Evolutionary conservation across 2,329 filamentous ascomycete species (phyloP).

Genomic region (Simplicillium sp.): DNA sequence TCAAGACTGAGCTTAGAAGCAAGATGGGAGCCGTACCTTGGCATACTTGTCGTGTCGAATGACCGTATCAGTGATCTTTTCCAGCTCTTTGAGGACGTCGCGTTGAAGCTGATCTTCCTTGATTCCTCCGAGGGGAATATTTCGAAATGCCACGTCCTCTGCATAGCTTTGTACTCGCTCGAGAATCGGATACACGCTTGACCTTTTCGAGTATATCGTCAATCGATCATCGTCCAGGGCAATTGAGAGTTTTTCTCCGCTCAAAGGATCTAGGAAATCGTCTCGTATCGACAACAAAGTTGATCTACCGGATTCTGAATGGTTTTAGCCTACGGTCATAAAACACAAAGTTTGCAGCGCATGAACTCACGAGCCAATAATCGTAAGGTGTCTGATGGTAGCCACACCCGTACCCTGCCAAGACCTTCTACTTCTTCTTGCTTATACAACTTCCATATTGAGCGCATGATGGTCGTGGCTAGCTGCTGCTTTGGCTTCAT

Average conservation of each 20-base stretch:
- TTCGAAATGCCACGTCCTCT: conserved; percentile 14
- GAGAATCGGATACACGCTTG: conserved; percentile 20
- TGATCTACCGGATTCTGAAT: too few species aligned
- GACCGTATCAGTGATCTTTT: conserved; percentile 21
- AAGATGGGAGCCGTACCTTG: conserved; percentile 11
- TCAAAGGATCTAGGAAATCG: conserved; percentile 16
- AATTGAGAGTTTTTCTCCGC: conserved; percentile 19
- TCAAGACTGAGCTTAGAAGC: background rate
- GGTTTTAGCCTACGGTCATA: too few species aligned
- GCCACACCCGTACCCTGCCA: conserved; percentile 28
- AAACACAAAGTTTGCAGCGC: too few species aligned
- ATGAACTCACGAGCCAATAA: conserved; percentile 33
- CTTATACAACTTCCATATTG: conserved; percentile 40
- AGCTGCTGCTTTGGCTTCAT: conserved; percentile 27
- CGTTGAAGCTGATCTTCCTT: conserved; percentile 9
- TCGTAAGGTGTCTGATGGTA: conserved; percentile 30
- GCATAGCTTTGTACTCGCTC: conserved; percentile 22
- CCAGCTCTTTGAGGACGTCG: conserved; percentile 18
- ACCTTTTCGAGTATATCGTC: conserved; percentile 20
- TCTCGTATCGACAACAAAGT: too few species aligned
- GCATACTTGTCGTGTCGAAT: conserved; percentile 11
- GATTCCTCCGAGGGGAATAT: conserved; percentile 15
- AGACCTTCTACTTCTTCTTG: conserved; percentile 31
- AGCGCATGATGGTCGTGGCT: conserved; percentile 32
- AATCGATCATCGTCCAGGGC: conserved; percentile 12